A percentile compares a stretch with the other conserved stretches of the same genome.
phyloP scores from a whole-genome alignment of 164 flowering plant genomes.

The Liriodendron chinense region DNA sequence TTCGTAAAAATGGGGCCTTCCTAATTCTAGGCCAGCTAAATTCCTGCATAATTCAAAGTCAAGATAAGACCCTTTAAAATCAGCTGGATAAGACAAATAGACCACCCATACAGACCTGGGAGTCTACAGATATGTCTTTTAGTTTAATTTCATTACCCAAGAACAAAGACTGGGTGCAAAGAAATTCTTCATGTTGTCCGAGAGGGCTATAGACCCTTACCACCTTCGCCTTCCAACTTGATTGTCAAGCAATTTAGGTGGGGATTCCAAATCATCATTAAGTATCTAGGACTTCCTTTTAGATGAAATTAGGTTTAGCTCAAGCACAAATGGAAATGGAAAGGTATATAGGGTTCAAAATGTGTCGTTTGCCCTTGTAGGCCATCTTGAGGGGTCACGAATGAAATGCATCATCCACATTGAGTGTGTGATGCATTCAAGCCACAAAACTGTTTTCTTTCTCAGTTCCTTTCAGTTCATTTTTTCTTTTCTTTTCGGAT shows the following conservation, averaged over 20 bases:
- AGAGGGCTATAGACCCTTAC: not conserved
- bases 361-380: not conserved
- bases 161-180: not conserved
- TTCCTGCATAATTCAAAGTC: too few species aligned
- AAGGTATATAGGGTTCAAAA: not conserved
- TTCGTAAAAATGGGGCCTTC: too few species aligned
- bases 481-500: not conserved
- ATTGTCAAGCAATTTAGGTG: not conserved
- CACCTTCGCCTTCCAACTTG: not conserved
- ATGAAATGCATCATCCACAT: too few species aligned
- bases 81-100: too few species aligned
- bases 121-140: too few species aligned
- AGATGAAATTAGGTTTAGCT: not conserved
- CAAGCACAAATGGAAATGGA: not conserved
- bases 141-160: not conserved
- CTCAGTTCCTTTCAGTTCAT: too few species aligned
- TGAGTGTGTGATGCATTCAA: too few species aligned
- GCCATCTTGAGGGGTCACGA: not conserved
- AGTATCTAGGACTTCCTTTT: not conserved
- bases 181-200: not conserved
- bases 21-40: too few species aligned
- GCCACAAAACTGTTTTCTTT: too few species aligned
- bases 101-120: too few species aligned
- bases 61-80: too few species aligned
- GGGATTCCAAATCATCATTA: not conserved